Conservation (phyloP, 768 basidiomycete species). For the Tricholoma sp. region DNA sequence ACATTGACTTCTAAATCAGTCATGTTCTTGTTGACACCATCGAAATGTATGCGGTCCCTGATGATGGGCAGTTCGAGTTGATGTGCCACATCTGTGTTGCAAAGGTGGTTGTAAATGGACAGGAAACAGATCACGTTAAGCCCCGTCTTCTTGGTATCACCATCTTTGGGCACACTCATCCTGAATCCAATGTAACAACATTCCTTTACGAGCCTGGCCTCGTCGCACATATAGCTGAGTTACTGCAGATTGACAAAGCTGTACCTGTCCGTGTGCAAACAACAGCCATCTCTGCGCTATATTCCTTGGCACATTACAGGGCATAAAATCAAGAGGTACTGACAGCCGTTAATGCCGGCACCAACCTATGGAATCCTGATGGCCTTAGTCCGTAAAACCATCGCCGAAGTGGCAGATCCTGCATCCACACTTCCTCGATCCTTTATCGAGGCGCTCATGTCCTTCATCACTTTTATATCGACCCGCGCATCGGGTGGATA, state of each 20-base stretch:
- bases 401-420: conserved; percentile 62
- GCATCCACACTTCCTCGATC: conserved; percentile 64
- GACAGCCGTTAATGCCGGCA: conserved; percentile 87
- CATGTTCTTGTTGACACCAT: conserved; percentile 76
- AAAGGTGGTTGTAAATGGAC: conserved; percentile 55
- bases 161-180: no score
- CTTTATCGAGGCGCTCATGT: conserved; percentile 79
- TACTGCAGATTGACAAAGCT: conserved; percentile 74
- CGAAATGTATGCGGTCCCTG: conserved; percentile 63
- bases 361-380: conserved; percentile 94
- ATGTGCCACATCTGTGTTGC: conserved; percentile 78
- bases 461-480: conserved; percentile 83
- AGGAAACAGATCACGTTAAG: conserved; percentile 66
- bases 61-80: conserved; percentile 85
- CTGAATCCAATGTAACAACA: no score
- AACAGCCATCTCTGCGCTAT: conserved; percentile 83
- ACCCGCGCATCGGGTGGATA: conserved; percentile 81
- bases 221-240: conserved; percentile 80
- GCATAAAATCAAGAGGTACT: conserved; percentile 81
- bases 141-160: no score
- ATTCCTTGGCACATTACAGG: conserved; percentile 84
- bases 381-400: conserved; percentile 79
- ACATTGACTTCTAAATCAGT: conserved; percentile 55
- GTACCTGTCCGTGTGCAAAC: conserved; percentile 73
- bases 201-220: conserved; percentile 96